A percentile compares a stretch with the other conserved stretches of the same genome.
Conservation (phyloP, 257 asterid species). For the Solanum rostratum region DNA sequence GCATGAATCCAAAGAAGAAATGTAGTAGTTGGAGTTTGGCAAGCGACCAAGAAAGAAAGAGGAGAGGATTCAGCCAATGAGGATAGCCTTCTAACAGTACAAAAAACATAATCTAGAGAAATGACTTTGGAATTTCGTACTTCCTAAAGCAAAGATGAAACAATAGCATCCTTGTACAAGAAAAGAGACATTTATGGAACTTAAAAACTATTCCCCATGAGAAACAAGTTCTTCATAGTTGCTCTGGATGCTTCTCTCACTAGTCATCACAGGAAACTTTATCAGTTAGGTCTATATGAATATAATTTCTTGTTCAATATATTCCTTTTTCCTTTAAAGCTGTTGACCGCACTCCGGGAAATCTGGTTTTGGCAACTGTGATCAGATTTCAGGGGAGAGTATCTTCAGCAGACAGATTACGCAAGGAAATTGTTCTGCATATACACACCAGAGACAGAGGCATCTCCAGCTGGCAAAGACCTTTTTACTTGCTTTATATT, state of each 20-base stretch:
- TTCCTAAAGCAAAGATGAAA: background rate
- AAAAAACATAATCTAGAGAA: background rate
- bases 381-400: background rate
- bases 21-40: background rate
- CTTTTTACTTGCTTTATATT: background rate
- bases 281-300: background rate
- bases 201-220: background rate
- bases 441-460: background rate
- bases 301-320: background rate
- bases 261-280: background rate
- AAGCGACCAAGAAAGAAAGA: background rate
- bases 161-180: background rate
- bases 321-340: background rate
- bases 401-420: background rate
- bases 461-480: background rate
- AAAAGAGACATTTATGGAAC: background rate
- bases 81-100: background rate
- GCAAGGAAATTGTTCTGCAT: background rate
- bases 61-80: background rate
- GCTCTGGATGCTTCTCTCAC: background rate
- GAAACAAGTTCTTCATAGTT: background rate
- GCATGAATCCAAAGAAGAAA: background rate
- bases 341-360: background rate
- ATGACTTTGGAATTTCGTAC: background rate
- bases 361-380: background rate